These are phyloP conservation scores for Fabrea salina DNA, from an alignment of 169 alveolate species.

Conservation along the genomic window DNA sequence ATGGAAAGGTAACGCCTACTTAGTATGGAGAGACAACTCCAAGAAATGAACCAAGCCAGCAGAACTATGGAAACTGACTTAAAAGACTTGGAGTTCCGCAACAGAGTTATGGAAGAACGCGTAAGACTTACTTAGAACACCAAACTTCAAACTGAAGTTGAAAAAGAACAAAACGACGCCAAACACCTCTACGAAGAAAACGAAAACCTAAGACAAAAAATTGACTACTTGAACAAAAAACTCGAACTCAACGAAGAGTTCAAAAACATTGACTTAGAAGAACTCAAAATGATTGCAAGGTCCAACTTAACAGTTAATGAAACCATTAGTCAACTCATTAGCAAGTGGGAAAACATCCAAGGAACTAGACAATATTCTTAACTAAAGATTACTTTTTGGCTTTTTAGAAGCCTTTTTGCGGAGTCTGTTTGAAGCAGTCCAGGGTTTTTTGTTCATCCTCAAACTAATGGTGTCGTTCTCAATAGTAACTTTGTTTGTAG, in stretches of 20 bases:
- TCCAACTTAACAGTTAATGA: conserved; percentile 41
- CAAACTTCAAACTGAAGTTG: conserved; percentile 32
- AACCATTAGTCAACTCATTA: conserved; percentile 35
- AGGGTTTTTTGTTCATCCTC: no score
- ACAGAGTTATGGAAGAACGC: conserved; percentile 28
- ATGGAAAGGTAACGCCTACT: background rate
- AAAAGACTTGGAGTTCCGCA: conserved; percentile 31
- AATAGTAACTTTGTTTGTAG: no score
- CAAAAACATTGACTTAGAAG: conserved; percentile 52
- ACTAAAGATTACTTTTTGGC: no score
- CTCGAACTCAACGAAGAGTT: conserved; percentile 46
- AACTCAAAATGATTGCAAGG: conserved; percentile 40
- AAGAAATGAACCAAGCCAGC: conserved; percentile 28
- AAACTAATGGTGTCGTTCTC: no score
- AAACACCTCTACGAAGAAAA: conserved; percentile 1
- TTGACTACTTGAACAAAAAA: conserved; percentile 43
- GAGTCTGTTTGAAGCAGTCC: no score
- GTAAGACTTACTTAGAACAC: conserved; percentile 34
- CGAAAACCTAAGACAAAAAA: conserved; percentile 35
- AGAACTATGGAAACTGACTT: conserved; percentile 38
- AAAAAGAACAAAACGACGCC: conserved; percentile 25
- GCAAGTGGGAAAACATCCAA: conserved; percentile 41
- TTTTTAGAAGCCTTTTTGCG: no score
- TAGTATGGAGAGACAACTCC: conserved; percentile 11
- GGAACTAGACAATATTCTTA: no score